phyloP scores from a whole-genome alignment of 805 yeast genomes.

The Starmerella vitae region DNA sequence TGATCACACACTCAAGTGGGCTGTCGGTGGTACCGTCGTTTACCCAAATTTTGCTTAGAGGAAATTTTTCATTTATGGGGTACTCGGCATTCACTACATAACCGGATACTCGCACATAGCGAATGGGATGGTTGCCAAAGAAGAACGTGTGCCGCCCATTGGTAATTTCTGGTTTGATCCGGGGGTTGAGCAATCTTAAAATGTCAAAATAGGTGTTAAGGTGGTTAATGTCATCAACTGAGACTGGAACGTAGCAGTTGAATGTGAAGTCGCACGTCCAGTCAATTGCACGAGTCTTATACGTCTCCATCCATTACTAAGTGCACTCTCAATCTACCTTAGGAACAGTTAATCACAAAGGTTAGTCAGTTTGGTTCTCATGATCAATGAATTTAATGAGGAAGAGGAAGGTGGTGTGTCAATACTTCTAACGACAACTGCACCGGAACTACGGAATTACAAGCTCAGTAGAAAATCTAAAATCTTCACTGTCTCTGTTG shows the following conservation, averaged over 20 bases:
- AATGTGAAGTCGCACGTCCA: conserved; percentile 2
- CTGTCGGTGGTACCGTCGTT: conserved; percentile 1
- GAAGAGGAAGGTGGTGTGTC: too few species aligned
- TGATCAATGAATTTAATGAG: too few species aligned
- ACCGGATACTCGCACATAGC: conserved; percentile 5
- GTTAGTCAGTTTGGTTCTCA: too few species aligned
- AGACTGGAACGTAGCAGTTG: conserved; percentile 9
- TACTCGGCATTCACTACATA: background rate
- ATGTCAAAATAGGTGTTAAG: conserved; percentile 1
- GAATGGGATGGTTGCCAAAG: conserved; percentile 7
- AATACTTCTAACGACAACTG: too few species aligned
- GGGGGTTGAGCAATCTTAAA: background rate
- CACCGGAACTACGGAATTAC: too few species aligned
- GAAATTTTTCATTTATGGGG: background rate
- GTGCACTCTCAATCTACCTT: background rate
- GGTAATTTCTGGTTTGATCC: background rate
- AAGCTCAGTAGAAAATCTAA: too few species aligned
- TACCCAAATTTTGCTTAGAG: conserved; percentile 1
- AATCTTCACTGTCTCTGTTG: background rate
- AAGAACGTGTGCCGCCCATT: conserved; percentile 1
- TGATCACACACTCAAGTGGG: conserved; percentile 1
- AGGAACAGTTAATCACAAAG: background rate
- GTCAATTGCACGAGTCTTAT: background rate
- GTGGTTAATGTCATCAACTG: conserved; percentile 7
- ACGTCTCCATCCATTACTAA: background rate